Evolutionary conservation across 441 rosid species (phyloP).

Genomic region (Omphalea diandra): DNA sequence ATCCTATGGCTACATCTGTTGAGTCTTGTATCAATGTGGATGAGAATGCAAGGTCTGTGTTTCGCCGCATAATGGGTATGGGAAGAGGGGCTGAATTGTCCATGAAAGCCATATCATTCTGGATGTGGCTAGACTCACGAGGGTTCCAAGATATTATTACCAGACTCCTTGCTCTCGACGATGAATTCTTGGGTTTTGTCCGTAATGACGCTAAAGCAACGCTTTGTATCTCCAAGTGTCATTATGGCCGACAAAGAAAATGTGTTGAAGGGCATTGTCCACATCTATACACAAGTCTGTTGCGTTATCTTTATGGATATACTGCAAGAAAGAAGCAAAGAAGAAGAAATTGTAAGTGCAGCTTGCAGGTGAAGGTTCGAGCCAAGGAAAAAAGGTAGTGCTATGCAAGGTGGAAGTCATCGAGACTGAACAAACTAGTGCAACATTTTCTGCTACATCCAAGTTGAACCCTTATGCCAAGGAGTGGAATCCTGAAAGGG

Average conservation of each 20-base stretch:
- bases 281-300: not conserved
- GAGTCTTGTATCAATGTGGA: not conserved
- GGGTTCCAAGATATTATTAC: constrained; percentile 9
- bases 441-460: not conserved
- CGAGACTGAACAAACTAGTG: too few relatives aligned
- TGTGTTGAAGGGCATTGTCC: not conserved
- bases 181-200: constrained; percentile 6
- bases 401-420: too few relatives aligned
- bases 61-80: not conserved
- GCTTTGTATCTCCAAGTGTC: not conserved
- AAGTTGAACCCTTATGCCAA: constrained; percentile 35
- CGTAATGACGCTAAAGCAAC: constrained; percentile 6
- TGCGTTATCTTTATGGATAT: constrained; percentile 5
- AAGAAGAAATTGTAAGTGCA: not conserved
- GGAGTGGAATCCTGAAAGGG: constrained; percentile 30
- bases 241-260: constrained; percentile 17
- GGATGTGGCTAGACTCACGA: constrained; percentile 25
- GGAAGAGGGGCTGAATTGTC: constrained; percentile 9
- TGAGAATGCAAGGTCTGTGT: constrained; percentile 4
- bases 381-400: too few relatives aligned
- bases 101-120: constrained; percentile 18
- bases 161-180: constrained; percentile 3
- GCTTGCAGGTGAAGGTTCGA: not conserved
- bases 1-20: not conserved
- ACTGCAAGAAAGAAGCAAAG: not conserved